These are phyloP conservation scores for Kwoniella pini DNA, from an alignment of 768 basidiomycete genomes.

Conservation along the genomic window DNA sequence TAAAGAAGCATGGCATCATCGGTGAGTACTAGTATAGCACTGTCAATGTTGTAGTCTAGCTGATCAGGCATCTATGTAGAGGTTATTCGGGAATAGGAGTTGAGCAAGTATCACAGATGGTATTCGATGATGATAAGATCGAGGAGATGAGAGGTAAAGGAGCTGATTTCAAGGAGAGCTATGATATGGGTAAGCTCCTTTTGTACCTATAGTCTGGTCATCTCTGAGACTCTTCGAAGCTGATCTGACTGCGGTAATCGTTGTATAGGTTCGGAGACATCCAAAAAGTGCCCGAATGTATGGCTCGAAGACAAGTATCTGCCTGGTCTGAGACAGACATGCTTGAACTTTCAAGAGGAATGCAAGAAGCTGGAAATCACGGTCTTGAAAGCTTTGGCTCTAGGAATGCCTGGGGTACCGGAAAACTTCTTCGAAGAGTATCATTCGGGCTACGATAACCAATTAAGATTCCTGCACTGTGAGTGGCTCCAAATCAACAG, in stretches of 20 bases:
- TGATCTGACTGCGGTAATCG: neutral
- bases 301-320: conserved; percentile 27
- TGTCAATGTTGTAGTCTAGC: no score
- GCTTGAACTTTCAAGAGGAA: conserved; percentile 20
- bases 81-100: conserved; percentile 40
- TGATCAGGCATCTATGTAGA: neutral
- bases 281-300: conserved; percentile 15
- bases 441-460: conserved; percentile 33
- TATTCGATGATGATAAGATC: conserved; percentile 27
- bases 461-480: conserved; percentile 34
- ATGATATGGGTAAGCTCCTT: conserved; percentile 20
- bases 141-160: conserved; percentile 15
- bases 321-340: conserved; percentile 13
- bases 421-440: conserved; percentile 34
- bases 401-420: conserved; percentile 40
- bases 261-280: conserved; percentile 10
- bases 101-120: conserved; percentile 41
- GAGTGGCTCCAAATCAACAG: neutral
- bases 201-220: no score
- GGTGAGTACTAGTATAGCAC: no score
- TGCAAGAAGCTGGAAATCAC: conserved; percentile 22
- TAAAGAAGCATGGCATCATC: conserved; percentile 21
- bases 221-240: neutral
- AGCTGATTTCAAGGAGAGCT: conserved; percentile 21
- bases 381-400: conserved; percentile 30